Base-by-base conservation (phyloP, 495 filamentous ascomycete species). In the Podospora bellae-mahoneyi region DNA sequence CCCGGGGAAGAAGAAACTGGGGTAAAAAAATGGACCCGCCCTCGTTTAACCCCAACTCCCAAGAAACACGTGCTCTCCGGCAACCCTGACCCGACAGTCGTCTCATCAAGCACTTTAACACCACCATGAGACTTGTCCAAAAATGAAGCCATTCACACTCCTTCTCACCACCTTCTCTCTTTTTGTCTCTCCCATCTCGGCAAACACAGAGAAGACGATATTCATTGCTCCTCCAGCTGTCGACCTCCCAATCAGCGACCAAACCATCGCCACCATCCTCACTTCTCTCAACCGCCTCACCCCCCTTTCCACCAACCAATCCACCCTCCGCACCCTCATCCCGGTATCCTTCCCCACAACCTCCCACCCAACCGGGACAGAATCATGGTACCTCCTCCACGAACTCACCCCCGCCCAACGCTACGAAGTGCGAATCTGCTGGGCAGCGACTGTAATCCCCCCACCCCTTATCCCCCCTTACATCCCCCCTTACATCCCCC, bases 391-490 rank as follows among this genome's bases (percentile, higher is more conserved):
- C 71, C 82, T 94, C 39, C 85, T 99, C n/a, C 85, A 93, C 64
- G 79, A 85, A n/a, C 84, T 99, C 62, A 83, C 77, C 20, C 84
- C 87, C 20, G 85, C 87, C 10, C 90, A 90, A 73, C 87, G 94
- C 68, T 97, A 98, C 82, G 95, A 99, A 81, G 87, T 97, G 39
- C 87, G 95, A 26, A 84, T 97, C 68, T 99, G 95, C 79, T 99
- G 95, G 95, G 82, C 91, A 69, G 95, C 95, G 57, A 96, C 89
- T 34, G 94, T 96, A 86, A 78, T 44, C 19, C 7, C 19, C 23
- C 44, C 10, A 23, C 20, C 68, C 30, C 9, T 53, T 39, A 32
- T 2, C 53, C 20, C 1, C 16, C 60, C 9, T 20, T 20, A 55
- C 59, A 48, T 56, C 9, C 58, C 39, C n/a, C 23, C 1, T 20